Base-by-base conservation (phyloP, 306 rosid genomes). In the Cicer cuneatum region DNA sequence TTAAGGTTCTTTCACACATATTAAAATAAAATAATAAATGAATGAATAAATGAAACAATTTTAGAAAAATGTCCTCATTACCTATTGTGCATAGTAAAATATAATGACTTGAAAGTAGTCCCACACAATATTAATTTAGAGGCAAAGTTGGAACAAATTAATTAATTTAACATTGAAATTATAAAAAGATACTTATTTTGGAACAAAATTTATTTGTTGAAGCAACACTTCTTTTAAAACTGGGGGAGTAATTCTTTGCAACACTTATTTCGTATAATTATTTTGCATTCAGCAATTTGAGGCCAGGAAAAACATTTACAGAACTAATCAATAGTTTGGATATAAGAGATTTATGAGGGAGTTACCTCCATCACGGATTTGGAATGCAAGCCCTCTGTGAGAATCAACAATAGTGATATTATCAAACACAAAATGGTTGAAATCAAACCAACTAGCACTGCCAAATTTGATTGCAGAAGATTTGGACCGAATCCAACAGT, bases 341-440 rank as follows among this genome's bases (percentile, higher is more conserved):
- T 2, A 2, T 12, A 11, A 21, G 10, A 59, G 15, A 59, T 59
- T 59, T 59, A 59, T 2, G 2, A 59, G 42, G 6, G n/a, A 59
- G 29, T 71, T 80, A 91, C 98, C 98, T 84, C 98, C 98, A 69
- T 93, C 98, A 1, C 98, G 97, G 40, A 93, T 92, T 85, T 93
- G 98, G 62, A 93, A 83, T 7, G 75, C 98, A 60, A 93, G 76
- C 15, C 97, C 98, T 83, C 98, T 85, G 60, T 91, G 97, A 80
- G 97, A 93, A 78, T 91, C 94, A 7, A 86, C 87, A 83, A 93
- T 87, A n/a, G 86, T 86, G 86, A 93, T 91, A 66, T 89, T 93
- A 71, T 93, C 90, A n/a, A 93, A 93, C 57, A 88, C 54, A 70
- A 93, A 78, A 64, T 74, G 76, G 54, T 82, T 89, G 78, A 91